Conservation (phyloP, 371 early-diverging fungal genomes). For the Mortierella sp. region DNA sequence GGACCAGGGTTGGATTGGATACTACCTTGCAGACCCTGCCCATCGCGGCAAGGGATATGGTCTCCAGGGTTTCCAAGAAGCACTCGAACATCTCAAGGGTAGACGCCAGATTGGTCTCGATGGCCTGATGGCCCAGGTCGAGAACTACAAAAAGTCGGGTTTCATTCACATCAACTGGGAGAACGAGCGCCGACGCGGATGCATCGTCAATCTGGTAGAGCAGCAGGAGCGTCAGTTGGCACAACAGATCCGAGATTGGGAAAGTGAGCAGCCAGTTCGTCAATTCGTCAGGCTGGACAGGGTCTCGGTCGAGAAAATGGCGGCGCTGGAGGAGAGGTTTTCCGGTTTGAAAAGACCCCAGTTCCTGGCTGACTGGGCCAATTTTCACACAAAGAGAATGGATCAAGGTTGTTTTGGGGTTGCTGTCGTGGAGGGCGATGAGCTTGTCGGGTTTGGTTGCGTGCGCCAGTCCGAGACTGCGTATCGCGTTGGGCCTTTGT, state of each 20-base stretch:
- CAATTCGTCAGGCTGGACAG: neutral
- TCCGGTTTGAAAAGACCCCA: conserved; percentile 37
- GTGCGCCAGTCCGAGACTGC: conserved; percentile 44
- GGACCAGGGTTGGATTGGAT: conserved; percentile 51
- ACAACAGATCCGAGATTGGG: neutral
- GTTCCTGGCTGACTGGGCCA: conserved; percentile 7
- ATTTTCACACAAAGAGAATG: too few relatives aligned
- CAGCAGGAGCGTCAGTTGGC: conserved; percentile 12
- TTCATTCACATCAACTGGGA: conserved; percentile 34
- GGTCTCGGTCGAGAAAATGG: conserved; percentile 8
- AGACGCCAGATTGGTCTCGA: conserved; percentile 39
- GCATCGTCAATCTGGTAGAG: conserved; percentile 9
- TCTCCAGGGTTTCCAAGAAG: conserved; percentile 21
- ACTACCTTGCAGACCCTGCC: conserved; percentile 29
- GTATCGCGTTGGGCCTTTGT: conserved; percentile 49
- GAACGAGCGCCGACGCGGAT: conserved; percentile 44
- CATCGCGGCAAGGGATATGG: conserved; percentile 51
- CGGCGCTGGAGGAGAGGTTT: conserved; percentile 17
- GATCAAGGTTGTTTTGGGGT: too few relatives aligned
- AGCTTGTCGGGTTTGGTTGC: conserved; percentile 37
- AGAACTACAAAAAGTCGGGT: conserved; percentile 49
- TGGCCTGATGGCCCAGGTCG: conserved; percentile 42
- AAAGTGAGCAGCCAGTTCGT: neutral
- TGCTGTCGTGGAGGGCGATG: conserved; percentile 14
- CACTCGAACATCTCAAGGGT: conserved; percentile 15